These are phyloP conservation scores for Coniosporium apollinis DNA, from an alignment of 495 filamentous ascomycete genomes.

Conservation along the genomic window DNA sequence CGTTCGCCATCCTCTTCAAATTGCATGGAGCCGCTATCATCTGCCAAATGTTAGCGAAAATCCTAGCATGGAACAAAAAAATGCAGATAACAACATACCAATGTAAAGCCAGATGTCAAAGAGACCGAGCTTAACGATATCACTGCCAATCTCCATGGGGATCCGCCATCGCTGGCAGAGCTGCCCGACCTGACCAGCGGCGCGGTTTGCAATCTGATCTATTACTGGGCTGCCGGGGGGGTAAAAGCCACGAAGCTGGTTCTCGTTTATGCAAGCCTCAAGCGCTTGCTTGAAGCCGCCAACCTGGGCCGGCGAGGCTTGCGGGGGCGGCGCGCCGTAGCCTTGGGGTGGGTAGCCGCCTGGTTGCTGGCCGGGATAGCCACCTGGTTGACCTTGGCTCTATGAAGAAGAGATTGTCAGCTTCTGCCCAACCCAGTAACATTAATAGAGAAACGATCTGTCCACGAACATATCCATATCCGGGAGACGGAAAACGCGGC, in stretches of 20 bases:
- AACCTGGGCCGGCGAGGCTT: conserved; percentile 30
- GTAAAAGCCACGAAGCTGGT: conserved; percentile 38
- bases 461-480: conserved; percentile 17
- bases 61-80: neutral
- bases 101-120: conserved; percentile 55
- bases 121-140: conserved; percentile 48
- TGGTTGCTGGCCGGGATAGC: conserved; percentile 5
- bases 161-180: conserved; percentile 39
- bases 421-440: neutral
- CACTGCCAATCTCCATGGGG: conserved; percentile 44
- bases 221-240: conserved; percentile 33
- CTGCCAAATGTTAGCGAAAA: conserved; percentile 14
- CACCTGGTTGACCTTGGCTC: conserved; percentile 9
- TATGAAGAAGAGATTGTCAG: conserved; percentile 4
- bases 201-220: conserved; percentile 25
- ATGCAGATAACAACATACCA: too few species aligned
- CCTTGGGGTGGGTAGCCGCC: neutral
- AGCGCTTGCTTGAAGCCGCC: conserved; percentile 37
- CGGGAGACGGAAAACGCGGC: conserved; percentile 1
- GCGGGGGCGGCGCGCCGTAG: conserved; percentile 9
- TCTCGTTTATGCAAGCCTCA: conserved; percentile 38
- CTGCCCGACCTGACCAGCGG: conserved; percentile 30
- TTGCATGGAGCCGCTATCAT: conserved; percentile 57
- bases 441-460: neutral
- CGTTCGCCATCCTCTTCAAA: conserved; percentile 50